phyloP scores from a whole-genome alignment of 208 protist genomes.

The Naegleria lovaniensis region DNA sequence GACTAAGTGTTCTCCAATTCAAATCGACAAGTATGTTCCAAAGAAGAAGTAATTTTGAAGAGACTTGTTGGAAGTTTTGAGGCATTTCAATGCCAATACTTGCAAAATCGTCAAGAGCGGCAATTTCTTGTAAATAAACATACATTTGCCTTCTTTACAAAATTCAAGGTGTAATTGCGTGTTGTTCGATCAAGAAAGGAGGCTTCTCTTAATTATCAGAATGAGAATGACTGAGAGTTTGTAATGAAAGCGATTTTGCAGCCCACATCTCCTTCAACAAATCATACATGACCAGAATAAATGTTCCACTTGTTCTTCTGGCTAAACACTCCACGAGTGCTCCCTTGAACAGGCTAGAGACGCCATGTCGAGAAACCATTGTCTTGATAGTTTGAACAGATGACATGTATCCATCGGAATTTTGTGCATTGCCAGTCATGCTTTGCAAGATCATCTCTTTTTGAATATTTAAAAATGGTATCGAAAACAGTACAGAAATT shows the following conservation, averaged over 20 bases:
- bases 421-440: background rate
- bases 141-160: no score
- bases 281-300: background rate
- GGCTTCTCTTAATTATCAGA: no score
- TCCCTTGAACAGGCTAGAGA: background rate
- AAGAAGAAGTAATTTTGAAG: no score
- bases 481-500: background rate
- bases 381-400: background rate
- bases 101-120: no score
- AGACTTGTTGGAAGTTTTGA: no score
- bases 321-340: background rate
- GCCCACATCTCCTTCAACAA: background rate
- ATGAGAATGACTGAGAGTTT: no score
- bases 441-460: background rate
- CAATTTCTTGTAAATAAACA: no score
- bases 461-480: background rate
- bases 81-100: no score
- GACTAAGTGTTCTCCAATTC: background rate
- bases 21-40: no score
- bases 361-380: background rate
- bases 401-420: background rate
- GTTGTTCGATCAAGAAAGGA: no score
- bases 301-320: background rate
- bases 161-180: no score
- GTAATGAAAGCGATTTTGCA: no score